Percentiles rank a stretch among this genome's conserved stretches.
Evolutionary conservation across 2,329 filamentous ascomycete species (phyloP).

Genomic region (Fusarium keratoplasticum): DNA sequence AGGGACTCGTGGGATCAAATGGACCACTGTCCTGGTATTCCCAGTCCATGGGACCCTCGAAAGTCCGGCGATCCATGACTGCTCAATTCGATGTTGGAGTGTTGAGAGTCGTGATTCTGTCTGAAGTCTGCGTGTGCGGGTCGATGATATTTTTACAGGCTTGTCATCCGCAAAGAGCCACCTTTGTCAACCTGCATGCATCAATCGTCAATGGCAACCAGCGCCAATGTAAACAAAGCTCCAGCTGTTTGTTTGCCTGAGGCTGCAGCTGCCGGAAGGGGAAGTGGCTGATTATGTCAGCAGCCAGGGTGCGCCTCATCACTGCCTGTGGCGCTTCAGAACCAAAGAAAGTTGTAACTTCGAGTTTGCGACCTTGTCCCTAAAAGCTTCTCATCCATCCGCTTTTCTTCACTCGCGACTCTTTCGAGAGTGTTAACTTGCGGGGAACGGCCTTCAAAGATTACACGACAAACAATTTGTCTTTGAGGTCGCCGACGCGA

Average conservation of each 20-base stretch:
- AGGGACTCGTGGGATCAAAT: constrained; percentile 71
- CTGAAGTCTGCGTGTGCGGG: constrained; percentile 1
- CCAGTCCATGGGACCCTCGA: constrained; percentile 75
- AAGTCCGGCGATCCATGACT: constrained; percentile 66
- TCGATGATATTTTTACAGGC: constrained; percentile 1
- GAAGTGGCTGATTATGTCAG: constrained; percentile 46
- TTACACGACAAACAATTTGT: not conserved
- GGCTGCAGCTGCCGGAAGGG: constrained; percentile 15
- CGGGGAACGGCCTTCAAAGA: not conserved
- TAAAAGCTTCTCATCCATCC: constrained; percentile 5
- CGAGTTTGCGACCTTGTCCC: constrained; percentile 17
- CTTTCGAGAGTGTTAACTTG: not conserved
- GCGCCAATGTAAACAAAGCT: constrained; percentile 51
- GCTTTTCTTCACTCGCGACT: not conserved
- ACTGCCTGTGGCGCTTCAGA: constrained; percentile 29
- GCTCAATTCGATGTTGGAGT: constrained; percentile 11
- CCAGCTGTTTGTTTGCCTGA: constrained; percentile 36
- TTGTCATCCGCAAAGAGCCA: constrained; percentile 21
- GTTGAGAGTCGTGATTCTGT: constrained; percentile 17
- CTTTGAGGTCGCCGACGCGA: constrained; percentile 10
- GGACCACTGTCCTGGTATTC: constrained; percentile 70
- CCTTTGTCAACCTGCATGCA: constrained; percentile 16
- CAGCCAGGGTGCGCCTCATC: constrained; percentile 35
- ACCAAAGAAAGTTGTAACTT: constrained; percentile 42
- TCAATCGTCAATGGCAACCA: constrained; percentile 45